Conservation (phyloP, 345 rosid species). For the Geranium brycei region DNA sequence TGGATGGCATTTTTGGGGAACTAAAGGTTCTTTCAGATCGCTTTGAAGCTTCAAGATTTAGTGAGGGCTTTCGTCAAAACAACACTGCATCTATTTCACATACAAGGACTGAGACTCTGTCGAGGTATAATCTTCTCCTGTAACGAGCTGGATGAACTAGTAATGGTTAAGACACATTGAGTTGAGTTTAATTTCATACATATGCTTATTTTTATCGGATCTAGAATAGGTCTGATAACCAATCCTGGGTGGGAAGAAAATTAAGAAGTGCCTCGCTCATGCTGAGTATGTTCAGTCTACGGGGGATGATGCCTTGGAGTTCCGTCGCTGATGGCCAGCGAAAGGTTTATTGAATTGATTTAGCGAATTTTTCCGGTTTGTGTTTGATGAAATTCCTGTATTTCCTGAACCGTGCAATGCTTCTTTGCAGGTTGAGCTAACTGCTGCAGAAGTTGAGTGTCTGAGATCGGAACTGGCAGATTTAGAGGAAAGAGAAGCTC, state of each 20-base stretch:
- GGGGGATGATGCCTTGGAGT: conserved; percentile 64
- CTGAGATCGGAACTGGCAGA: conserved; percentile 70
- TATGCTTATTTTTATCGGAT: conserved; percentile 25
- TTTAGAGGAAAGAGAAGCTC: conserved; percentile 81
- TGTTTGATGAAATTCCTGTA: conserved; percentile 1
- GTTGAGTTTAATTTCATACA: conserved; percentile 10
- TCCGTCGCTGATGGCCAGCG: conserved; percentile 47
- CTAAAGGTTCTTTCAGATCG: conserved; percentile 55
- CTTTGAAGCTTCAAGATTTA: conserved; percentile 43
- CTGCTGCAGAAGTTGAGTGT: conserved; percentile 62
- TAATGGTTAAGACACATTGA: conserved; percentile 3
- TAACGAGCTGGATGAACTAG: not conserved
- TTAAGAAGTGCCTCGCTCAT: conserved; percentile 46
- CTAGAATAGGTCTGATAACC: conserved; percentile 45
- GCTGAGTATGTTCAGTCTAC: conserved; percentile 65
- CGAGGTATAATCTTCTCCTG: conserved; percentile 25
- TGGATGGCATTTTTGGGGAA: conserved; percentile 62
- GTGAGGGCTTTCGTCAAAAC: conserved; percentile 21
- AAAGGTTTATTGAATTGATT: conserved; percentile 37
- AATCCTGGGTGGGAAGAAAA: conserved; percentile 31
- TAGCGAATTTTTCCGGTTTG: conserved; percentile 5
- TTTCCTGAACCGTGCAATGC: conserved; percentile 3
- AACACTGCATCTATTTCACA: conserved; percentile 29
- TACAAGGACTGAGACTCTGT: conserved; percentile 22
- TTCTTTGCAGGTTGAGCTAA: conserved; percentile 47